Conservation (phyloP, 129 eudicot genomes). For the Pulicaria dysenterica region DNA sequence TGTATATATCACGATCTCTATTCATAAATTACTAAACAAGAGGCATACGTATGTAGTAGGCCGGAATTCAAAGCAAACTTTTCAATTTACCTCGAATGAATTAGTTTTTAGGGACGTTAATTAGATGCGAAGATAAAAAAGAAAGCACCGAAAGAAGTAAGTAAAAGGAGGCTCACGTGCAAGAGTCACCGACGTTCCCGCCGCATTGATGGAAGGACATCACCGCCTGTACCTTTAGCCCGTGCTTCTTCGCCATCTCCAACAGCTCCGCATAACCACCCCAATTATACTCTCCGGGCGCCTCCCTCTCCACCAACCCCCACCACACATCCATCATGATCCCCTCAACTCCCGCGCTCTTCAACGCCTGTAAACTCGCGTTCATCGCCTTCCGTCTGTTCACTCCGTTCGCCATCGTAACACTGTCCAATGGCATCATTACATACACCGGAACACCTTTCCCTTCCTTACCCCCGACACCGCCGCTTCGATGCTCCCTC, state of each 20-base stretch:
- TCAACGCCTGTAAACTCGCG: conserved; percentile 88
- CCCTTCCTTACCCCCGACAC: conserved; percentile 24
- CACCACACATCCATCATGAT: conserved; percentile 99
- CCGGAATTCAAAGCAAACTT: too few relatives aligned
- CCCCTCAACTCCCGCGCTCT: conserved; percentile 97
- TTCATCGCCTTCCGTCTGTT: conserved; percentile 90
- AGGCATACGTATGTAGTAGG: too few relatives aligned
- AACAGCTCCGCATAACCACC: conserved; percentile 83
- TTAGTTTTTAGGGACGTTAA: background rate
- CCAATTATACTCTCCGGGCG: conserved; percentile 84
- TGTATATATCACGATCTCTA: too few relatives aligned
- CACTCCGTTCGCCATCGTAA: conserved; percentile 63
- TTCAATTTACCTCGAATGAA: background rate
- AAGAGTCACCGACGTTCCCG: conserved; percentile 97
- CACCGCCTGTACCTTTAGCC: conserved; percentile 92
- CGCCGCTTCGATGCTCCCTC: conserved; percentile 31
- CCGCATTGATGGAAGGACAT: conserved; percentile 99
- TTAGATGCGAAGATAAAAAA: background rate
- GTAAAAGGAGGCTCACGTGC: conserved; percentile 80
- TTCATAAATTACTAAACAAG: too few relatives aligned
- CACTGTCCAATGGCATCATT: conserved; percentile 90
- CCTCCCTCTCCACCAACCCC: conserved; percentile 93
- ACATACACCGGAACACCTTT: conserved; percentile 91
- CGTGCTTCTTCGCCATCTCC: conserved; percentile 84
- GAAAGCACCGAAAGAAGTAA: background rate